Evolutionary conservation across 495 filamentous ascomycete genomes (phyloP).

Genomic region (Aspergillus bertholletiae): DNA sequence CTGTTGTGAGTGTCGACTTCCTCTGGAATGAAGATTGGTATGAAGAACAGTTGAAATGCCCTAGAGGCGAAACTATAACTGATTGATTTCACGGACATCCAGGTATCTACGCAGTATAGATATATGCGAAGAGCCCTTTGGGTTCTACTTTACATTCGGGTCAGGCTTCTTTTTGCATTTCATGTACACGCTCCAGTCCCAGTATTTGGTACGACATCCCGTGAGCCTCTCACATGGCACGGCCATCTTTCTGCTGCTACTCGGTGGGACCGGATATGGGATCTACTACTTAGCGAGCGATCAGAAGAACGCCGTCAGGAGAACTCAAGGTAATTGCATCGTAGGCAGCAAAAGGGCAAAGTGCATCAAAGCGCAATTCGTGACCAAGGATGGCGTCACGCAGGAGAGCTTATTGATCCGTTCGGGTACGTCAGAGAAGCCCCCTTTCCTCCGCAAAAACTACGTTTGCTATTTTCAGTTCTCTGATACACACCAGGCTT

Average conservation of each 20-base stretch:
- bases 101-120: slow-evolving; percentile 50
- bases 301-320: too few relatives aligned
- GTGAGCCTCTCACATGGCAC: slow-evolving; percentile 24
- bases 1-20: slow-evolving; percentile 47
- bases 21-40: slow-evolving; percentile 42
- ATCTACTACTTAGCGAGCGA: slow-evolving; percentile 46
- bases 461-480: not conserved
- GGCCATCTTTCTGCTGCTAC: slow-evolving; percentile 24
- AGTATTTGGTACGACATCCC: slow-evolving; percentile 46
- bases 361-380: too few relatives aligned
- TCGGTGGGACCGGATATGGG: slow-evolving; percentile 38
- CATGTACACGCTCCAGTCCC: slow-evolving; percentile 47
- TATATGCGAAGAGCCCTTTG: slow-evolving; percentile 50
- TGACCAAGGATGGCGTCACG: too few relatives aligned
- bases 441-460: too few relatives aligned
- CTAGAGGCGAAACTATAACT: too few relatives aligned
- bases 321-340: too few relatives aligned
- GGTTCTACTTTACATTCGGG: slow-evolving; percentile 50
- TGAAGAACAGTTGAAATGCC: not conserved
- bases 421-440: slow-evolving; percentile 26
- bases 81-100: not conserved
- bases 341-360: too few relatives aligned
- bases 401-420: slow-evolving; percentile 26
- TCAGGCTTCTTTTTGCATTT: slow-evolving; percentile 41
- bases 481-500: slow-evolving; percentile 17